These are phyloP conservation scores for Aspergillus sp. DNA, from an alignment of 2,329 filamentous ascomycete genomes.

Conservation along the genomic window DNA sequence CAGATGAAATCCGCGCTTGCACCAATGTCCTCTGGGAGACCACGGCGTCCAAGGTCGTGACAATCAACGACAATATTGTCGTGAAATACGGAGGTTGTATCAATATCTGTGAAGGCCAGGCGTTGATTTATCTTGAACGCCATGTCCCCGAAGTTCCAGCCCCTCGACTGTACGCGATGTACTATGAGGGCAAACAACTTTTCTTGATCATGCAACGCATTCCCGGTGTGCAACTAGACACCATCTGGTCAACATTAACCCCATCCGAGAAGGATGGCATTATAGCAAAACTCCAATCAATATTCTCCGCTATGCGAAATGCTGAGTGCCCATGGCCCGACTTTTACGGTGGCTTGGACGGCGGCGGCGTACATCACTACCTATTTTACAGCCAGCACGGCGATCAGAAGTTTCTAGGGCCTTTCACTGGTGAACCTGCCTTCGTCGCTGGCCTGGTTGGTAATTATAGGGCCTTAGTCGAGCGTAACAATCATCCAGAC, in stretches of 20 bases:
- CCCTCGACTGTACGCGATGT: conserved; percentile 36
- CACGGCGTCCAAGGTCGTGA: conserved; percentile 26
- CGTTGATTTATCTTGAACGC: conserved; percentile 27
- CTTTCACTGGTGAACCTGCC: conserved; percentile 27
- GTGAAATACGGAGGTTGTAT: conserved; percentile 27
- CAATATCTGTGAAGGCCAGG: conserved; percentile 13
- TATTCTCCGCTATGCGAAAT: conserved; percentile 27
- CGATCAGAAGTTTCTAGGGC: conserved; percentile 23
- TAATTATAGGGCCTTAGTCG: conserved; percentile 27
- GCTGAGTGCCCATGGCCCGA: conserved; percentile 28
- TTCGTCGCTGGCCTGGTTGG: conserved; percentile 28
- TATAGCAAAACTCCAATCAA: conserved; percentile 25
- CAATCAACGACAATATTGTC: conserved; percentile 29
- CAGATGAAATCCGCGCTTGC: conserved; percentile 31
- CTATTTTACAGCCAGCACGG: conserved; percentile 27
- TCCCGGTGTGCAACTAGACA: conserved; percentile 23
- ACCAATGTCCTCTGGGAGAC: conserved; percentile 28
- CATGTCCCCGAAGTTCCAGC: conserved; percentile 30
- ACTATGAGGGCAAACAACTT: conserved; percentile 24
- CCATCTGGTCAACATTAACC: conserved; percentile 30
- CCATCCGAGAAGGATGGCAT: conserved; percentile 30
- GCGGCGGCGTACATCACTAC: conserved; percentile 27
- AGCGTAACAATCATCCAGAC: conserved; percentile 25
- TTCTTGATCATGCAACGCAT: conserved; percentile 33
- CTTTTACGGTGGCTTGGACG: conserved; percentile 29